Conservation (phyloP, 345 rosid genomes). For the Acer saccharum region DNA sequence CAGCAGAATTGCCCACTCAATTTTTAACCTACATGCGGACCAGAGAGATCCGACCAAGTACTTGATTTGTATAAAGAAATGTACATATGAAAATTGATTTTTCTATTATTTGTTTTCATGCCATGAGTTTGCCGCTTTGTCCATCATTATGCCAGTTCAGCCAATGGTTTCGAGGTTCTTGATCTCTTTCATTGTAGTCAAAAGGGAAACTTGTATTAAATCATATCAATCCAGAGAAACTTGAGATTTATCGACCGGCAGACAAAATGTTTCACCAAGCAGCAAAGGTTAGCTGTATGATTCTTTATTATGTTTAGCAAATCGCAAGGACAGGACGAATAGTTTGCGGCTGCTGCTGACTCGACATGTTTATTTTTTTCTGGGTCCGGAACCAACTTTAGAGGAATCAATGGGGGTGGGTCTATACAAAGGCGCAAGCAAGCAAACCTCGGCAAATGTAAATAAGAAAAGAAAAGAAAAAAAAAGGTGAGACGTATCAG, state of each 20-base stretch:
- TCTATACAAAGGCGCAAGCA: neutral
- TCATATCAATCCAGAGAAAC: neutral
- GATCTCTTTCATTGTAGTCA: neutral
- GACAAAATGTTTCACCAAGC: neutral
- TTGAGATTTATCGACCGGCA: neutral
- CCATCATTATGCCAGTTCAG: conserved; percentile 10
- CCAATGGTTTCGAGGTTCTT: conserved; percentile 4
- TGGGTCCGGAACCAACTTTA: neutral
- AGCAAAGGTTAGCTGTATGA: neutral
- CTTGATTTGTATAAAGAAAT: conserved; percentile 32
- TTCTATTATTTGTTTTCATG: conserved; percentile 17
- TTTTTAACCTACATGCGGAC: conserved; percentile 76
- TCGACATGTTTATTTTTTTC: neutral
- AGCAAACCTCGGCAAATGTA: neutral
- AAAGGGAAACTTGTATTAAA: neutral
- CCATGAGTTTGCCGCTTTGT: conserved; percentile 14
- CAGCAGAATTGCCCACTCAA: conserved; percentile 85
- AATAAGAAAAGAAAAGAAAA: neutral
- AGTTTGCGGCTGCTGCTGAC: neutral
- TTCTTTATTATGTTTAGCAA: neutral
- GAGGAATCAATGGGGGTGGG: neutral
- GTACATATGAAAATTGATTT: conserved; percentile 25
- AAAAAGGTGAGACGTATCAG: neutral
- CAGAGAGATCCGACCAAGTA: conserved; percentile 63
- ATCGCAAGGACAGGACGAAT: neutral